Base-by-base conservation (phyloP, 2,329 filamentous ascomycete genomes). In the Onygenales sp. region DNA sequence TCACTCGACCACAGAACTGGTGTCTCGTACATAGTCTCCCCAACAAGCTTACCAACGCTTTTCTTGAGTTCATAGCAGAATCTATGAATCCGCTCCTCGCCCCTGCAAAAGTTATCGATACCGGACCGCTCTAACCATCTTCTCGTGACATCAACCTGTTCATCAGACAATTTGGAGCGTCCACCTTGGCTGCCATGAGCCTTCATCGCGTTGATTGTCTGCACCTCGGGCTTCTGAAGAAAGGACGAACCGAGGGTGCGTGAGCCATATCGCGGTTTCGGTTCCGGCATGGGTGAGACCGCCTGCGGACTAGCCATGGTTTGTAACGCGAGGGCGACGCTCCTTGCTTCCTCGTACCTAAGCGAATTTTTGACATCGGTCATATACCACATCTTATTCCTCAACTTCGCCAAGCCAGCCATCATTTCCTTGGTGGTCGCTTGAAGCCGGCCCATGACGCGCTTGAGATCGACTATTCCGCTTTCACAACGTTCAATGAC, bases 301-400 rank as follows among this genome's bases (percentile, higher is more conserved):
- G 58, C 45, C 66, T 68, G 59, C 77, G 57, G 82, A 77, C 69
- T 82, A 74, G 56, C 85, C 93, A 98, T 97, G 6, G 87, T 89
- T 69, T 93, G 94, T 49, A 98, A 74, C 4, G 92, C 93, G 55
- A 87, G 80, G 5, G 90, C 88, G 46, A 97, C 85, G 58, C 92
- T 88, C 54, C 85, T 85, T 40, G 88, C 89, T 60, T 94, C 86
- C 56, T 93, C 88, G 63, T 96, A 97, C 8, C 84, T 83, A 48
- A 84, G 87, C 3, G 93, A 96, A 62, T 92, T 91, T 57, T 88
- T 86, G 32, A 97, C 91, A 67, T 96, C 90, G 1, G 88, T 92
- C 56, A 93, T 87, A 67, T 95, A 98, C 93, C 93, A 98, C 88
- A 97, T 95, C 76, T 97, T 97, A 67, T 95, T 88, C 42, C 93